Base-by-base conservation (phyloP, 1,284 basidiomycete genomes). In the Taiwanofungus camphoratus region DNA sequence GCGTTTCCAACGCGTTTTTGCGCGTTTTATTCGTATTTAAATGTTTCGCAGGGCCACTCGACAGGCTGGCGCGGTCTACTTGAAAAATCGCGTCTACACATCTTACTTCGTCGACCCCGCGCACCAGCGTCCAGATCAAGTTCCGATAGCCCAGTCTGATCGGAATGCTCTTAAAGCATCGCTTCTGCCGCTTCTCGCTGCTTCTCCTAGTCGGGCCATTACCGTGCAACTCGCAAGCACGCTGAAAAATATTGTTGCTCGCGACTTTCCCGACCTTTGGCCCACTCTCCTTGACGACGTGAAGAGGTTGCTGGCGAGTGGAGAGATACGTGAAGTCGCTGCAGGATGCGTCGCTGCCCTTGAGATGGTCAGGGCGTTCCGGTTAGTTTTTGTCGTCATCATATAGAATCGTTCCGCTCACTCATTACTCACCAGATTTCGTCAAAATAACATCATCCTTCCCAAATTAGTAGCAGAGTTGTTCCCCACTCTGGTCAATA, bases 261-360 rank as follows among this genome's bases (percentile, higher is more conserved):
- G 76, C 52, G 88, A 92, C 62, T 89, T 84, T 55, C 87, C 89
- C 0, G 75, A 79, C 2, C 67, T 73, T 33, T 92, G 89, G 89
- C 74, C 82, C 0, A 69, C 64, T 1, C 64, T 91, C 12, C 59
- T 86, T 20, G 70, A 71, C 9, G 76, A 77, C 37, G 73, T 89
- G 51, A 81, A 82, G 60, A 66, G 60, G 21, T 60, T 91, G 45
- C 67, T 92, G 27, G 63, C 58, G 2, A 87, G 84, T 52, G 69
- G 68, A 23, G 70, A 85, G 30, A 74, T 87, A 21, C 69, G 73
- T 23, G 76, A 89, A 50, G 83, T 91, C 3, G 80, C 82, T 45
- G 88, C 87, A 3, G 90, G 88, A 27, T 82, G 86, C 53, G 69
- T 89, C 8, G 83, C 84, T 0, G 64, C 81, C 8, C 68, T 91